Conservation (phyloP, 1,284 basidiomycete species). For the Ustilago curta region DNA sequence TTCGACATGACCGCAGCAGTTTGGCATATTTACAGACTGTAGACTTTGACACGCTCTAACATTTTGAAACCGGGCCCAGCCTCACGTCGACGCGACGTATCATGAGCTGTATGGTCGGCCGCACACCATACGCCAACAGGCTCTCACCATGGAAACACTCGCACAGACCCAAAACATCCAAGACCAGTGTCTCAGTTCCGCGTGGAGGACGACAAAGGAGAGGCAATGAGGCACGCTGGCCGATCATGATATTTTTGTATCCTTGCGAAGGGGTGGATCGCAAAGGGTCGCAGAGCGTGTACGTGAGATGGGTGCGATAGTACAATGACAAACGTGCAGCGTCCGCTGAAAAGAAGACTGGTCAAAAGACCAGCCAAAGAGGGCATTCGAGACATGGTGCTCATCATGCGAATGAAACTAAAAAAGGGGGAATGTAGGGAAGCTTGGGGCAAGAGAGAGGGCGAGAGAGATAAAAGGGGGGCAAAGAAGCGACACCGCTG, state of each 20-base stretch:
- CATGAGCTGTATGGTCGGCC: not conserved
- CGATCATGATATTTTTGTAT: slow-evolving; percentile 39
- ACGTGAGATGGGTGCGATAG: slow-evolving; percentile 6
- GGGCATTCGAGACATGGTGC: not conserved
- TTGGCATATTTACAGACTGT: not conserved
- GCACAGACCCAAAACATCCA: not conserved
- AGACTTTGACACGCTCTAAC: slow-evolving; percentile 9
- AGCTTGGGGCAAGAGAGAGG: slow-evolving; percentile 46
- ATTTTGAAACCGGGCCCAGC: not conserved
- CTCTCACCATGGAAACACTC: not conserved
- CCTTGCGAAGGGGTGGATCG: slow-evolving; percentile 5
- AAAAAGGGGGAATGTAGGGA: slow-evolving; percentile 47
- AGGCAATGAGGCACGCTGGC: slow-evolving; percentile 33
- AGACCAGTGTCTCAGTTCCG: not conserved
- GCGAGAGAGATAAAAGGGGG: slow-evolving; percentile 49
- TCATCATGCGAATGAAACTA: slow-evolving; percentile 31
- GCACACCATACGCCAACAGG: not conserved
- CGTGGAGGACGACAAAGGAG: not conserved
- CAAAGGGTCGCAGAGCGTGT: slow-evolving; percentile 21
- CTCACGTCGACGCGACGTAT: not conserved
- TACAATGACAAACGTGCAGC: slow-evolving; percentile 16
- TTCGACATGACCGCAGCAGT: slow-evolving; percentile 45
- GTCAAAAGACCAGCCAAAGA: slow-evolving; percentile 21
- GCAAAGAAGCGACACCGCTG: not conserved
- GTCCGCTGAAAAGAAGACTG: slow-evolving; percentile 16